Evolutionary conservation across 2,329 filamentous ascomycete species (phyloP).

Genomic region (Fusarium avenaceum): DNA sequence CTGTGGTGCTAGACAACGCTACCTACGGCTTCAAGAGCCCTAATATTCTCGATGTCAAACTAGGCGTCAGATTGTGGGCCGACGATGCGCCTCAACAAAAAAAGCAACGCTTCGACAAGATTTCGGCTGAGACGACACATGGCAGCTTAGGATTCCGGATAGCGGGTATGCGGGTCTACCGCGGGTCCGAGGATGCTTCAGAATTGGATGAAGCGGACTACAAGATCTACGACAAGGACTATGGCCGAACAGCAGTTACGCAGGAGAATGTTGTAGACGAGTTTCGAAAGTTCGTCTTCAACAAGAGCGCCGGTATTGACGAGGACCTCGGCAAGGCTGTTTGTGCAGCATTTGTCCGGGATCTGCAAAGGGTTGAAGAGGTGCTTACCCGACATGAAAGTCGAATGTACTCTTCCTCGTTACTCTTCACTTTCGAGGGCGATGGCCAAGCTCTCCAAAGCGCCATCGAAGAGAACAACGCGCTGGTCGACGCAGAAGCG

Average conservation of each 20-base stretch:
- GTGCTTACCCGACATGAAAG: constrained; percentile 69
- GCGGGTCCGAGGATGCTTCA: constrained; percentile 65
- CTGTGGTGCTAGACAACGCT: constrained; percentile 88
- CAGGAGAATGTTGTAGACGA: constrained; percentile 67
- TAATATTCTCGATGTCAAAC: constrained; percentile 94
- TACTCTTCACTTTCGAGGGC: constrained; percentile 75
- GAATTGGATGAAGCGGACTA: constrained; percentile 69
- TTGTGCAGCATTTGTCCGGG: constrained; percentile 65
- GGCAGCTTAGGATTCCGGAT: constrained; percentile 72
- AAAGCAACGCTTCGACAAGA: constrained; percentile 71
- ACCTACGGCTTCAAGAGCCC: constrained; percentile 84
- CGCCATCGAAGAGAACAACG: constrained; percentile 68
- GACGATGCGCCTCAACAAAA: constrained; percentile 75
- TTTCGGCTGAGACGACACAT: constrained; percentile 71
- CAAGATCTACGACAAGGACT: constrained; percentile 73
- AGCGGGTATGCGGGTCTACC: constrained; percentile 74
- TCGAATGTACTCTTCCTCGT: constrained; percentile 73
- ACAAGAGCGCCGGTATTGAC: constrained; percentile 69
- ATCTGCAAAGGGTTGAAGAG: constrained; percentile 66
- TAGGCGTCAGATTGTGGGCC: constrained; percentile 88
- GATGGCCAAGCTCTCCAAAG: constrained; percentile 67
- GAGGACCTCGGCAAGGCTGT: constrained; percentile 69
- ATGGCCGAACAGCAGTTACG: constrained; percentile 67
- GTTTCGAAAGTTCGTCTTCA: constrained; percentile 71
- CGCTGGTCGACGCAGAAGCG: constrained; percentile 67